Base-by-base conservation (phyloP, 2,329 filamentous ascomycete species). In the Decorospora gaudefroyi region DNA sequence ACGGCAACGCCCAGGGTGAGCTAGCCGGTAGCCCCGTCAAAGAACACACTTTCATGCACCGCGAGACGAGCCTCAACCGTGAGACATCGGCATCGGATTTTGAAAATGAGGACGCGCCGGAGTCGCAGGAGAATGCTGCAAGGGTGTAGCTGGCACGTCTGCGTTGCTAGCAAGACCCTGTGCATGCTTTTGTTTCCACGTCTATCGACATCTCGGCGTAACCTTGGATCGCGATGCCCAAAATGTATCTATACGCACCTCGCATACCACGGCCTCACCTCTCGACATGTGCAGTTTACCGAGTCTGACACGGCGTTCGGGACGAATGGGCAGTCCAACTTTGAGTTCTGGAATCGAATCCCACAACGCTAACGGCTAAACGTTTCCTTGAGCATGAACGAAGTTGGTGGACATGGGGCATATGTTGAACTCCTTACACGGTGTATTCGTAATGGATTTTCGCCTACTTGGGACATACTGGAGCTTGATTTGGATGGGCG, bases 41-140 rank as follows among this genome's bases (percentile, higher is more conserved):
- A 76, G 92, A 96, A 76, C 85, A 83, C 71, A 95, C 87, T 74
- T 90, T 89, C 69, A 76, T 96, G 67, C 84, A 95, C 69, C 83
- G 88, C 60, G 88, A 90, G 74, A 90, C 88, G 6, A 95, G 85
- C 70, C 80, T 80, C 25, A 79, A 83, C 52, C 82, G 88, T 53
- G 88, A 90, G 73, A 90, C 88, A 5, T 95, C 84, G 66, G 82
- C 78, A 8, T 78, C 81, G 39, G 84, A 87, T 44, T 76, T 83
- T n/a, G 66, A 74, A 34, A 74, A 74, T 30, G 61, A 63, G 17
- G 52, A 61, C 12, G 41, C 22, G 23, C 15, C 35, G 16, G 39
- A 40, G 4, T 31, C 42, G 19, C 41, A 51, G 39, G 59, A 59
- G 16, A 49, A 46, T 22, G 36, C 49, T 41, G 41, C 50, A 31